Conservation (phyloP, 2,329 filamentous ascomycete species). For the Rhynchosporium secalis region DNA sequence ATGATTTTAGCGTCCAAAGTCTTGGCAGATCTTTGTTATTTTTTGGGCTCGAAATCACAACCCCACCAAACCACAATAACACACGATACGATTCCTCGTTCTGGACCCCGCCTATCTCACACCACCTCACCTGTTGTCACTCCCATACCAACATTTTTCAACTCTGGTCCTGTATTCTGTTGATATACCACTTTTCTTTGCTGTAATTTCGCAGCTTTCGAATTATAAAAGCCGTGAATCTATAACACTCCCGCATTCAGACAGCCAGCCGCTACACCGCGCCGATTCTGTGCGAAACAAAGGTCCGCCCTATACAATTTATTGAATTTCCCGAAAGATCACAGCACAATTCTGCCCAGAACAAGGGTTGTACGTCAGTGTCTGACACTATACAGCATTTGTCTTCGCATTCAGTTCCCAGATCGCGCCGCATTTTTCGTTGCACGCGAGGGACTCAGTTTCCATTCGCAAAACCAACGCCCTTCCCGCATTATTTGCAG, state of each 20-base stretch:
- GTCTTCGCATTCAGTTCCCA: background rate
- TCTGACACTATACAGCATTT: background rate
- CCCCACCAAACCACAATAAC: background rate
- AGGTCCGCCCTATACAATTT: slow-evolving; percentile 10
- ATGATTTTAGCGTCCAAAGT: no score
- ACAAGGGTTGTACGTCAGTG: background rate
- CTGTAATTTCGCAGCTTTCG: background rate
- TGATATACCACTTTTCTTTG: background rate
- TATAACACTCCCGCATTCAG: background rate
- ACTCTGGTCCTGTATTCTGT: background rate
- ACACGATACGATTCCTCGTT: no score
- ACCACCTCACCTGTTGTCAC: background rate
- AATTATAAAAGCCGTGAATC: slow-evolving; percentile 15
- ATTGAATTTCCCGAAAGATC: background rate
- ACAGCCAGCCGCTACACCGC: slow-evolving; percentile 17
- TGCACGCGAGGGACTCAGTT: slow-evolving; percentile 1
- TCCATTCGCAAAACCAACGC: slow-evolving; percentile 7
- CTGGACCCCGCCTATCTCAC: background rate
- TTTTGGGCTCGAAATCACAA: background rate
- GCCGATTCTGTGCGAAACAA: slow-evolving; percentile 12
- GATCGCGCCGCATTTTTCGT: slow-evolving; percentile 1
- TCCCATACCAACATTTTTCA: background rate
- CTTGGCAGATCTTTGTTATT: no score
- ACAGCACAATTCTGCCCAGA: background rate
- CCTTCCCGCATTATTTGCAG: background rate